phyloP scores from a whole-genome alignment of 345 rosid species.

The Aquilaria malaccensis region DNA sequence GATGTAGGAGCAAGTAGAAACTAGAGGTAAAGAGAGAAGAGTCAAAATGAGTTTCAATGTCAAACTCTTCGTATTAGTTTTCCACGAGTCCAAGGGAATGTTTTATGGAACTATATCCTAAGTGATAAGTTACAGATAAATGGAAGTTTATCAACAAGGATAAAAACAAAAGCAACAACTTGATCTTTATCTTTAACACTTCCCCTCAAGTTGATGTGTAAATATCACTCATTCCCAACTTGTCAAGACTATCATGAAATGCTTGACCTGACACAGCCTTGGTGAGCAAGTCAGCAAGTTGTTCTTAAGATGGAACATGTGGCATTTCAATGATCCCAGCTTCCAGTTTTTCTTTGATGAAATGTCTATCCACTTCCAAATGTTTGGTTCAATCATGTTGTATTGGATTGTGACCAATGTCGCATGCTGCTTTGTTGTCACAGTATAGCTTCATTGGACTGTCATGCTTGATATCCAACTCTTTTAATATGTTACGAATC shows the following conservation, averaged over 20 bases:
- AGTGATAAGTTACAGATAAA: too few species aligned
- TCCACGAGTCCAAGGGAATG: too few species aligned
- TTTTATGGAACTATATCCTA: too few species aligned
- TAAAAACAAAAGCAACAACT: too few species aligned
- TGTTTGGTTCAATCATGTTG: conserved; percentile 1
- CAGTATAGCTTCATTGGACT: not conserved
- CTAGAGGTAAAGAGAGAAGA: too few species aligned
- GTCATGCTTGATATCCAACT: not conserved
- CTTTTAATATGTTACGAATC: not conserved
- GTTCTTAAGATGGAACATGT: not conserved
- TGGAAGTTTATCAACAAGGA: too few species aligned
- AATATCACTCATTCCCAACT: not conserved
- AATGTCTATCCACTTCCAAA: not conserved
- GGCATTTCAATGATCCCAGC: not conserved
- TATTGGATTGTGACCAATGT: not conserved
- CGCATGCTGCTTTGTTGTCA: not conserved
- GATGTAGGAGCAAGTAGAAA: too few species aligned
- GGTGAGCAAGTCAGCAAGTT: not conserved
- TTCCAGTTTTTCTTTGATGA: not conserved
- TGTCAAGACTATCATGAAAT: not conserved
- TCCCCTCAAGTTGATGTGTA: conserved; percentile 1
- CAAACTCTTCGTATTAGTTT: too few species aligned
- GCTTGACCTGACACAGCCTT: not conserved
- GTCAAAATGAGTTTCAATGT: too few species aligned
- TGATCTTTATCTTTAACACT: not conserved